Percentiles rank a stretch among this genome's conserved stretches.
These are phyloP conservation scores for Penicillium nucicola DNA, from an alignment of 495 filamentous ascomycete species.

Conservation along the genomic window DNA sequence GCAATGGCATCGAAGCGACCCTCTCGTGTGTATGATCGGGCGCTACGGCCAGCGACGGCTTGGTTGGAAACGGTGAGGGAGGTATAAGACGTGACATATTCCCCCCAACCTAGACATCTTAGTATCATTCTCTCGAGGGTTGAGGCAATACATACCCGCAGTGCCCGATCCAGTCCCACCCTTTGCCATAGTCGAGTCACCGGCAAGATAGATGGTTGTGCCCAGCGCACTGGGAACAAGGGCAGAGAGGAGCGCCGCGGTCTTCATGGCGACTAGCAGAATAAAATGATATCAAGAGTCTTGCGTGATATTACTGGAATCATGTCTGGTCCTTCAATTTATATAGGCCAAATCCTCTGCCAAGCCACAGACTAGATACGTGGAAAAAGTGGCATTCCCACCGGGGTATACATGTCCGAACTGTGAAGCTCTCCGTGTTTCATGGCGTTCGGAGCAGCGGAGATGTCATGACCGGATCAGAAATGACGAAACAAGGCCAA, in stretches of 20 bases:
- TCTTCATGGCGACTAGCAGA: conserved; percentile 23
- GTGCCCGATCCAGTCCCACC: conserved; percentile 35
- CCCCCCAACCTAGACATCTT: conserved; percentile 52
- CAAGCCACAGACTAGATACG: conserved; percentile 7
- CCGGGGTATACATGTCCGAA: neutral
- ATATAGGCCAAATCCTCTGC: neutral
- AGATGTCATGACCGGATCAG: neutral
- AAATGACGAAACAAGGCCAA: conserved; percentile 4
- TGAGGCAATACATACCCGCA: conserved; percentile 13
- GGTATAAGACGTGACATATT: conserved; percentile 50
- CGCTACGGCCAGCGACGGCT: conserved; percentile 56
- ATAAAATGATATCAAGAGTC: conserved; percentile 4
- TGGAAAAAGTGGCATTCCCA: conserved; percentile 13
- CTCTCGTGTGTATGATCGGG: conserved; percentile 59
- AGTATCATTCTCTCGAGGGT: neutral
- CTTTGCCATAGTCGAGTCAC: conserved; percentile 56
- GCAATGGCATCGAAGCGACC: conserved; percentile 56
- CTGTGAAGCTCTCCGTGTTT: neutral
- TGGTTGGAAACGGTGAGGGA: conserved; percentile 51
- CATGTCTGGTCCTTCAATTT: neutral
- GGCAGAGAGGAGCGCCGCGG: conserved; percentile 14
- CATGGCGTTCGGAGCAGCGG: conserved; percentile 8
- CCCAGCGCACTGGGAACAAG: conserved; percentile 26
- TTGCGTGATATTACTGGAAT: neutral
- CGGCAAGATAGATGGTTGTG: conserved; percentile 49